phyloP scores from a whole-genome alignment of 202 grass and related monocot species.

The Alloteropsis angusta region DNA sequence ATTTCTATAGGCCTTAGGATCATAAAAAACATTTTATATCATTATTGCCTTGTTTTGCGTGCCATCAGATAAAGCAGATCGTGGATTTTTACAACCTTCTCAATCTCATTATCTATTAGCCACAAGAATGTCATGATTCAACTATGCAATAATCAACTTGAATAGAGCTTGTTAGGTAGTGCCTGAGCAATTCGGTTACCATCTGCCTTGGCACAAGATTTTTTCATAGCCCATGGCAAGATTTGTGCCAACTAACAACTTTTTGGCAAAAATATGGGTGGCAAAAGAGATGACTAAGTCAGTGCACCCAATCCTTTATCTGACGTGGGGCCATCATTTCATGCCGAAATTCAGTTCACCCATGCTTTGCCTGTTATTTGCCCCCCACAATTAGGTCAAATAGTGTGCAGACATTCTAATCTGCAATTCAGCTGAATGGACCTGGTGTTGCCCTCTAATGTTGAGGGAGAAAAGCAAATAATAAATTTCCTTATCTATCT shows the following conservation, averaged over 20 bases:
- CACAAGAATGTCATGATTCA: neutral
- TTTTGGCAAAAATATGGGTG: neutral
- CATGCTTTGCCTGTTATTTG: neutral
- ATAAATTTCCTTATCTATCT: neutral
- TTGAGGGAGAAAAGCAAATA: neutral
- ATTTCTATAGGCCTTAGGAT: slow-evolving; percentile 1
- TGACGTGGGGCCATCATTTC: neutral
- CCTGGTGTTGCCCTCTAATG: neutral
- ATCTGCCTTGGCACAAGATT: neutral
- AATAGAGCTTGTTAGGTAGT: neutral
- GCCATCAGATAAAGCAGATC: neutral
- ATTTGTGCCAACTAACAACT: neutral
- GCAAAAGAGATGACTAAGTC: neutral
- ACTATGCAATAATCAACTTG: neutral
- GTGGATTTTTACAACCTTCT: neutral
- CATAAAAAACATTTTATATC: neutral
- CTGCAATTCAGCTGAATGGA: neutral
- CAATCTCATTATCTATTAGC: neutral
- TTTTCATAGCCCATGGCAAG: neutral
- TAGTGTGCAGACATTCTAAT: neutral
- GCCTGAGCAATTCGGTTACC: neutral
- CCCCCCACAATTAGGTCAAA: too few species aligned
- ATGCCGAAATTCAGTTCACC: neutral
- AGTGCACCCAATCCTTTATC: neutral
- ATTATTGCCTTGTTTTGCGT: neutral